Base-by-base conservation (phyloP, 2,329 filamentous ascomycete genomes). In the Claviceps sp. region DNA sequence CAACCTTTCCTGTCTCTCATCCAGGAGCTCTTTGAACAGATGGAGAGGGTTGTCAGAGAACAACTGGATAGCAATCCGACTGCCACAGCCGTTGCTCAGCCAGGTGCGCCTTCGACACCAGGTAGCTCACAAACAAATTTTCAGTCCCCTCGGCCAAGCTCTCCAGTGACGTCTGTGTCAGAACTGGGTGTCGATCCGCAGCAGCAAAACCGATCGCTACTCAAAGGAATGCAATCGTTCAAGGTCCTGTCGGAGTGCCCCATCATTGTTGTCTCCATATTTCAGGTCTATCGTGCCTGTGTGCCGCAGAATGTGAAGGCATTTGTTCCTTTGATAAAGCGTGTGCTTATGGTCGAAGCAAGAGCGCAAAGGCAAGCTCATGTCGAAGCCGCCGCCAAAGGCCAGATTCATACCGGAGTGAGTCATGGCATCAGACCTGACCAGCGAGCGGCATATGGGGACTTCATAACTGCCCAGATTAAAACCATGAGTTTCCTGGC, bases 401-500 rank as follows among this genome's bases (percentile, higher is more conserved):
- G 84, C 16, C 85, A 83, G 37, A 85, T 95, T 14, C 96, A 97
- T 63, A 93, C 89, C 0, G 91, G 93, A 2, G 88, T 98, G 50
- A 95, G 89, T 69, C 87, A 87, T 47, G 87, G 89, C 53, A 96
- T 99, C 63, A 91, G 89, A 69, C 30, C 53, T 45, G 53, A 55
- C 14, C 95, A 97, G 61, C 78, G 90, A 53, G 86, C 86, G 13
- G 91, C 90, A 0, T 99, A 97, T 71, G 93, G 91, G 38, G 94
- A 98, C 61, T 95, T 97, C 59, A 94, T 98, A 57, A 97, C 89
- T 0, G 89, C 91, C 1, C 94, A 99, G 66, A 93, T 98, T 16
- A 97, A 99, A 73, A 97, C 91, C 0, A 97, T 98, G 91, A 97
- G 90, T 62, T 98, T 98, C 62, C 67, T 98, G 58, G 94, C 94